These are phyloP conservation scores for Houttuynia cordata DNA, from an alignment of 164 flowering plant species.

Conservation along the genomic window DNA sequence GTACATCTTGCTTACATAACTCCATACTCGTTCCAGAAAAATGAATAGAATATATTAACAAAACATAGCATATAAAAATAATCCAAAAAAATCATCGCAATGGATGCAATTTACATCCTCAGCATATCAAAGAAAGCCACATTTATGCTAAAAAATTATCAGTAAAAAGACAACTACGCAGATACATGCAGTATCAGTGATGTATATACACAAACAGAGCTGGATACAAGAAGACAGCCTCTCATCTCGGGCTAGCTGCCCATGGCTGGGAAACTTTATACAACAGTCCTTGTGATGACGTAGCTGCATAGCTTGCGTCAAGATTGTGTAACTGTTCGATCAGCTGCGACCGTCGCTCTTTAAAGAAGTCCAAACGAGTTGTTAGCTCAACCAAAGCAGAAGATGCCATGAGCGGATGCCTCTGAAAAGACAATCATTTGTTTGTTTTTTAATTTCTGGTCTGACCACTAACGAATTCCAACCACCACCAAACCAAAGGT, in stretches of 20 bases:
- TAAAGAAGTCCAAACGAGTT: slow-evolving; percentile 92
- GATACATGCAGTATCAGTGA: slow-evolving; percentile 1
- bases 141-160: not conserved
- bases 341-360: slow-evolving; percentile 91
- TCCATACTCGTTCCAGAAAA: not conserved
- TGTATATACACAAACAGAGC: slow-evolving; percentile 11
- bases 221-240: not conserved
- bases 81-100: not conserved
- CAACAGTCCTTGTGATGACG: slow-evolving; percentile 57
- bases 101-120: not conserved
- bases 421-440: slow-evolving; percentile 17
- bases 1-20: no score
- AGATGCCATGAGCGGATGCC: slow-evolving; percentile 59
- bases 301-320: slow-evolving; percentile 55
- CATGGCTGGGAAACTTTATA: slow-evolving; percentile 72
- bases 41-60: not conserved
- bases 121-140: not conserved
- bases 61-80: not conserved
- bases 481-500: not conserved
- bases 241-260: slow-evolving; percentile 19
- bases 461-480: not conserved
- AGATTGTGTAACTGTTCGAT: slow-evolving; percentile 97
- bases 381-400: slow-evolving; percentile 86
- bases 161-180: not conserved
- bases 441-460: not conserved